Base-by-base conservation (phyloP, 1,139 yeast genomes). In the Arxiozyma heterogenica region DNA sequence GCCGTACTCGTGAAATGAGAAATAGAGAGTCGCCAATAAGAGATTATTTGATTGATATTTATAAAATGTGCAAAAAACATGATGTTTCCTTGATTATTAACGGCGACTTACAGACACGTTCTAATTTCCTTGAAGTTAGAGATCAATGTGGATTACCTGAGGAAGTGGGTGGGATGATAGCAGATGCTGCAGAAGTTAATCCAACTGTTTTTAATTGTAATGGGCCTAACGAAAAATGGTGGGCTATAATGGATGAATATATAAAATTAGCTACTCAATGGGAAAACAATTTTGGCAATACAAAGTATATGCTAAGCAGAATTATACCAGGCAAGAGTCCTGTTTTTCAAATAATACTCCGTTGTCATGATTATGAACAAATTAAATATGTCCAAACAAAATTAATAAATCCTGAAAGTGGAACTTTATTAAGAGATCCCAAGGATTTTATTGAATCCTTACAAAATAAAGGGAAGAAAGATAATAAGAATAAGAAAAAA, bases 1-100 rank as follows among this genome's bases (percentile, higher is more conserved):
- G 98, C 67, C 80, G 98, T 54, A 88, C 95, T 0, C 79, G 88
- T 46, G 82, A 79, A 23, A 93, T 93, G 98, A 77, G 98, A 64
- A 94, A 93, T 58, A 75, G 96, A 56, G 91, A 93, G 59, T 74
- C 75, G 1, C 96, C 96, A 1, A 76, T 86, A 22, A 78, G 95
- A 68, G 76, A 71, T 38, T 84, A 82, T 61, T 68, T 93, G 18
- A 76, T 78, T 2, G 79, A 77, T 47, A 81, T 93, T 23, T 82
- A 82, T 49, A 72, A 77, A 6, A 76, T 83, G 4, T 86, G 95
- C 60, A 76, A 75, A 50, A 75, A 75, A n/a, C 75, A 82, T 50
- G 80, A 81, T 5, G 86, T 93, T 3, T 76, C 86, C 12, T 79
- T 94, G 59, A 80, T 86, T 2, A 81, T 91, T 44, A 93, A 93